Evolutionary conservation across 768 basidiomycete genomes (phyloP).

Genomic region (Boletus rubescentipes): DNA sequence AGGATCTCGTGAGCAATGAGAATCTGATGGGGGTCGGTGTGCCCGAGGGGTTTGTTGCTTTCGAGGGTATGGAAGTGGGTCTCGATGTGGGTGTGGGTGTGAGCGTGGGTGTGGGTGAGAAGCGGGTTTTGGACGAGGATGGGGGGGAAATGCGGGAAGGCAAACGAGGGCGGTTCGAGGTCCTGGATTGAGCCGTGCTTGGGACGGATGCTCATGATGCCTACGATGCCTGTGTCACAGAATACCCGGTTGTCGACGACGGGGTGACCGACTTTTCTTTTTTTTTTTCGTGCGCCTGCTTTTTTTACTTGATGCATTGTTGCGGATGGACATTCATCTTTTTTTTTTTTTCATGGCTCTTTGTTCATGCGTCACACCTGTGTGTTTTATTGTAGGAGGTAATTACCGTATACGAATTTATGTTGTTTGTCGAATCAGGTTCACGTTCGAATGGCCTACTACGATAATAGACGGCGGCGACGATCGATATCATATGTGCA

Average conservation of each 20-base stretch:
- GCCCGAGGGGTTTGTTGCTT: slow-evolving; percentile 22
- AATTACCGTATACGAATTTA: slow-evolving; percentile 27
- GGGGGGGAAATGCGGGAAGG: slow-evolving; percentile 42
- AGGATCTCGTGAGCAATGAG: slow-evolving; percentile 68
- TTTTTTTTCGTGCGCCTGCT: neutral
- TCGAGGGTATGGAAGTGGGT: slow-evolving; percentile 16
- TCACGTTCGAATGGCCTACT: no score
- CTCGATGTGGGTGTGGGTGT: slow-evolving; percentile 15
- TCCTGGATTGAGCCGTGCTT: slow-evolving; percentile 45
- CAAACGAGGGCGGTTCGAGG: slow-evolving; percentile 62
- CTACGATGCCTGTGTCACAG: neutral
- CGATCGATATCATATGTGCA: no score
- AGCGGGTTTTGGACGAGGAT: slow-evolving; percentile 38
- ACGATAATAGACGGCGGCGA: no score
- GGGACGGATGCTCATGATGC: no score
- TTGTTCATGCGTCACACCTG: neutral
- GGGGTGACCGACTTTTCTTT: neutral
- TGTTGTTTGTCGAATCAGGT: no score
- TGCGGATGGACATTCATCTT: slow-evolving; percentile 6
- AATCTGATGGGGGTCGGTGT: slow-evolving; percentile 47
- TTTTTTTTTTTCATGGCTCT: neutral
- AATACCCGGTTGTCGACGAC: neutral
- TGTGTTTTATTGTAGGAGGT: neutral
- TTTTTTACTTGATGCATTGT: slow-evolving; percentile 1
- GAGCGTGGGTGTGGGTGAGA: slow-evolving; percentile 30